Evolutionary conservation across 306 rosid species (phyloP).

Genomic region (Cucumis hystrix): DNA sequence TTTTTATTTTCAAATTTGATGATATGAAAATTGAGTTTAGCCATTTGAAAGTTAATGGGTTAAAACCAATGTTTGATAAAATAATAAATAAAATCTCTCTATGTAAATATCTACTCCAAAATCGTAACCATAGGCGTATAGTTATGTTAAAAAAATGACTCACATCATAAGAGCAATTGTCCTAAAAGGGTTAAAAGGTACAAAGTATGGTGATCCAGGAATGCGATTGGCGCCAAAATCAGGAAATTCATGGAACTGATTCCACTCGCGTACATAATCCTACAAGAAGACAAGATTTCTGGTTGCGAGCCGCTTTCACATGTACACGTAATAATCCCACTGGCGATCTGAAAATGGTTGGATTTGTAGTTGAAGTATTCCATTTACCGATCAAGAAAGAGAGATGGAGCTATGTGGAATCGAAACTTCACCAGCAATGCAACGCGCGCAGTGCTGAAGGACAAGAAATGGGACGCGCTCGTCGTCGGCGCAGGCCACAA

Average conservation of each 20-base stretch:
- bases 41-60: too few species aligned
- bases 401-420: slow-evolving; percentile 42
- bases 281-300: background rate
- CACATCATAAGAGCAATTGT: too few species aligned
- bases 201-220: background rate
- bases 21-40: too few species aligned
- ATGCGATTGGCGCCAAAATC: background rate
- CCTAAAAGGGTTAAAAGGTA: background rate
- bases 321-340: background rate
- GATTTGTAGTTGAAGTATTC: background rate
- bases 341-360: background rate
- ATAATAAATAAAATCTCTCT: too few species aligned
- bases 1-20: too few species aligned
- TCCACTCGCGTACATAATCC: background rate
- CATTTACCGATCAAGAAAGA: background rate
- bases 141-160: too few species aligned
- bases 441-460: slow-evolving; percentile 20
- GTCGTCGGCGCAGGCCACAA: slow-evolving; percentile 92
- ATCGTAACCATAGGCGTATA: too few species aligned
- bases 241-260: background rate
- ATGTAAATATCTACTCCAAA: too few species aligned
- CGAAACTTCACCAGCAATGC: slow-evolving; percentile 36
- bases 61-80: too few species aligned
- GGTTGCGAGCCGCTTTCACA: background rate
- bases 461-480: slow-evolving; percentile 83